Evolutionary conservation across 306 rosid genomes (phyloP).

Genomic region (Prinsepia uniflora): DNA sequence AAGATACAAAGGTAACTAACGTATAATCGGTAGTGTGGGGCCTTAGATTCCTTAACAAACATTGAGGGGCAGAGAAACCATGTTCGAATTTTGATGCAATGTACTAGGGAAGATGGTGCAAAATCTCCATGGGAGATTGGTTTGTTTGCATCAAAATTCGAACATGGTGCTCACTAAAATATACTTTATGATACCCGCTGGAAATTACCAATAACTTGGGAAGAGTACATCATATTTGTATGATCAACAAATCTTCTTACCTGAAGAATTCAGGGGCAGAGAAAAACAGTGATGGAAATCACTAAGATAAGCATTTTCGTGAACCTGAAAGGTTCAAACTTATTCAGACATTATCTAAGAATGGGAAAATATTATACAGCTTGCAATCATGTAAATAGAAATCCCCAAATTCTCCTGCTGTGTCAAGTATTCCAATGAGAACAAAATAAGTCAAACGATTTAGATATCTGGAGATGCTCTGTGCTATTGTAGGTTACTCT

Average conservation of each 20-base stretch:
- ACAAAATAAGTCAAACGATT: background rate
- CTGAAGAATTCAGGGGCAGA: slow-evolving; percentile 64
- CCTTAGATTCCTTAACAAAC: no score
- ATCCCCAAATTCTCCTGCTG: background rate
- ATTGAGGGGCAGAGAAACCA: no score
- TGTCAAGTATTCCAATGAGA: background rate
- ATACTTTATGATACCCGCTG: background rate
- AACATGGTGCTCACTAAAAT: slow-evolving; percentile 2
- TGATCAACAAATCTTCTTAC: slow-evolving; percentile 34
- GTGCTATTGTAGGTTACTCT: background rate
- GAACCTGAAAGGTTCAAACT: slow-evolving; percentile 65
- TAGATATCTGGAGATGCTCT: background rate
- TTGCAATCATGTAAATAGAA: background rate
- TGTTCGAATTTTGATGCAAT: no score
- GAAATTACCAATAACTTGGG: background rate
- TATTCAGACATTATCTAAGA: slow-evolving; percentile 11
- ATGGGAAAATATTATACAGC: background rate
- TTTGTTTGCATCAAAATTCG: background rate
- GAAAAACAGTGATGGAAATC: slow-evolving; percentile 92
- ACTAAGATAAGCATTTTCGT: slow-evolving; percentile 87
- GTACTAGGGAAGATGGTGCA: no score
- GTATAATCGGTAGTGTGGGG: no score
- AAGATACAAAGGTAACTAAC: no score
- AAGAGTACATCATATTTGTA: background rate
- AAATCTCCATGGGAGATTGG: no score